A percentile compares a stretch with the other conserved stretches of the same genome.
Evolutionary conservation across 345 rosid genomes (phyloP).

Genomic region (Ceriops zippeliana): DNA sequence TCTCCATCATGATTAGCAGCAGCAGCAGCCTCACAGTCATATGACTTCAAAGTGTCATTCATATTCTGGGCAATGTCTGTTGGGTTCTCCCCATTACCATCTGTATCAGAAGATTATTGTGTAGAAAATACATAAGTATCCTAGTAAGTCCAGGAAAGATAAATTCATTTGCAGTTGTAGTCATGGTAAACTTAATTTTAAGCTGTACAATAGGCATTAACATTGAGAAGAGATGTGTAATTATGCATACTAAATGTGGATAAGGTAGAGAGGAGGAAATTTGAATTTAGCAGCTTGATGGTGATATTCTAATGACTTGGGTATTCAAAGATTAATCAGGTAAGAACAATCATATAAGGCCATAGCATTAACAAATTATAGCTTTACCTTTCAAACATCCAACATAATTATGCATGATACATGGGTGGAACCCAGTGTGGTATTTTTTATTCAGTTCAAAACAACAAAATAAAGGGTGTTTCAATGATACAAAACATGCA

Average conservation of each 20-base stretch:
- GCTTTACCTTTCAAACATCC: neutral
- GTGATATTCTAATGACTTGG: neutral
- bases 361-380: neutral
- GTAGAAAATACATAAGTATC: conserved; percentile 14
- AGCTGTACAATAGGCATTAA: neutral
- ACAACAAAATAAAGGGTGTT: too few species aligned
- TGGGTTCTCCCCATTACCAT: conserved; percentile 11
- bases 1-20: conserved; percentile 38
- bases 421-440: too few species aligned
- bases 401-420: too few species aligned
- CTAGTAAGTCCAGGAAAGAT: conserved; percentile 1
- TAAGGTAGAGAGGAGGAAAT: neutral
- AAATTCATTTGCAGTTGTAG: conserved; percentile 4
- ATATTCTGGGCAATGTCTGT: conserved; percentile 16
- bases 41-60: conserved; percentile 34
- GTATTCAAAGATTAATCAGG: neutral
- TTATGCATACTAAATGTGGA: neutral
- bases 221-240: neutral
- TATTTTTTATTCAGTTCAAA: too few species aligned
- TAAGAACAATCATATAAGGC: neutral
- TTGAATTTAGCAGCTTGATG: neutral
- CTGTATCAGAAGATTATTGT: conserved; percentile 24
- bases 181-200: conserved; percentile 3
- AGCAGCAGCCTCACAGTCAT: conserved; percentile 30
- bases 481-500: neutral